Conservation (phyloP, 192 early-diverging fungal genomes). For the Podila epicladia region DNA sequence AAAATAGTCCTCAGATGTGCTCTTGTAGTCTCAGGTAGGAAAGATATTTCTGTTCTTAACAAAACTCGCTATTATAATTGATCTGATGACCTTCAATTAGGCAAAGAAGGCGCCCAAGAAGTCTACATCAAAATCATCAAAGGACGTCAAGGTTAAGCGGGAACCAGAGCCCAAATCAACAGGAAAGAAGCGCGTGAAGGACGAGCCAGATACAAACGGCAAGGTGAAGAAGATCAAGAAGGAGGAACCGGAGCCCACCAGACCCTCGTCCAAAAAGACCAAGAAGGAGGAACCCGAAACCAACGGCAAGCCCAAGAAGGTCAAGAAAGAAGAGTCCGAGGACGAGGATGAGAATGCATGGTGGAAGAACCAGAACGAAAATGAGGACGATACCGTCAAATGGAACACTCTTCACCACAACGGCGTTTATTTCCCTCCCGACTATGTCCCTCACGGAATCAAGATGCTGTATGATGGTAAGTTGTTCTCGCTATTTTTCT, state of each 20-base stretch:
- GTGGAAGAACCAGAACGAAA: constrained; percentile 72
- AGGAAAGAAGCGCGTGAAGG: constrained; percentile 44
- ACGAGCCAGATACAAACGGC: constrained; percentile 21
- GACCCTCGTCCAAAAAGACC: constrained; percentile 18
- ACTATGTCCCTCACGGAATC: constrained; percentile 89
- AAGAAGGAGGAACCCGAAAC: constrained; percentile 40
- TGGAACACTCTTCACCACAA: constrained; percentile 91
- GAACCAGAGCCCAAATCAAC: constrained; percentile 15
- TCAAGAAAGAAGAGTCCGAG: constrained; percentile 39
- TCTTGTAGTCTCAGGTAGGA: too few relatives aligned
- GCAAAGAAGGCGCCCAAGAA: constrained; percentile 43
- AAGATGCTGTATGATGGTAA: constrained; percentile 89
- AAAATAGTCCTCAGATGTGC: not conserved
- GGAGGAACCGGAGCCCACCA: constrained; percentile 21
- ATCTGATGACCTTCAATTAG: constrained; percentile 7
- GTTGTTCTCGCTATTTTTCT: not conserved
- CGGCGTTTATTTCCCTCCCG: constrained; percentile 91
- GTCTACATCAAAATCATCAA: constrained; percentile 16
- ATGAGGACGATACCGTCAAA: constrained; percentile 73
- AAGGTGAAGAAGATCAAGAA: constrained; percentile 38
- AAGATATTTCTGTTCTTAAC: not conserved
- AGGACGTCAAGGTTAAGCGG: constrained; percentile 27
- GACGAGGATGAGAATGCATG: constrained; percentile 69
- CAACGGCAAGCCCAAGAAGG: constrained; percentile 26
- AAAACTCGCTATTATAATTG: not conserved